These are phyloP conservation scores for Triticum dicoccoides DNA, from an alignment of 176 grass and related monocot genomes.

Conservation along the genomic window DNA sequence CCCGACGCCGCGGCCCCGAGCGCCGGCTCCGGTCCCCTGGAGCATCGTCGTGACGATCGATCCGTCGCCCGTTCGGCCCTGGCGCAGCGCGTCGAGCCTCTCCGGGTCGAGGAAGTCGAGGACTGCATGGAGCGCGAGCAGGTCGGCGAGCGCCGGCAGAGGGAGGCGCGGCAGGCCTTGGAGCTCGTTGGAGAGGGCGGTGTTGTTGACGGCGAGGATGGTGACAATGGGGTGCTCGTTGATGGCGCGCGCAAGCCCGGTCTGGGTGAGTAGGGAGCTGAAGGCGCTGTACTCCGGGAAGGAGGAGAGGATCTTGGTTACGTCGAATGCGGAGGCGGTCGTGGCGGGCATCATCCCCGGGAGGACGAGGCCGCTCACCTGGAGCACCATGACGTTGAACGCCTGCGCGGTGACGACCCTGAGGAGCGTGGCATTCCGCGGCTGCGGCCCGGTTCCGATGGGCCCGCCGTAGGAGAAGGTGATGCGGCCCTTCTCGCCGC, in stretches of 20 bases:
- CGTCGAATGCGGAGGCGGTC: slow-evolving; percentile 30
- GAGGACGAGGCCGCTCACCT: slow-evolving; percentile 6
- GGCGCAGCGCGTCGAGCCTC: slow-evolving; percentile 25
- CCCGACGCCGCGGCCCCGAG: slow-evolving; percentile 18
- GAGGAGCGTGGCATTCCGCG: not conserved
- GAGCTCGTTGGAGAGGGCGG: slow-evolving; percentile 12
- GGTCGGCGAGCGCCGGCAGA: slow-evolving; percentile 8
- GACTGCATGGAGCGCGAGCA: slow-evolving; percentile 60
- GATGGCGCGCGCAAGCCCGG: slow-evolving; percentile 46
- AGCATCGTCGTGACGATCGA: slow-evolving; percentile 60
- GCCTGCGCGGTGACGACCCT: not conserved
- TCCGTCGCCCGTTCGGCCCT: slow-evolving; percentile 12
- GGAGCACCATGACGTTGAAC: slow-evolving; percentile 8
- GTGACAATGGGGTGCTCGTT: slow-evolving; percentile 45
- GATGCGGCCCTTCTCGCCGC: not conserved
- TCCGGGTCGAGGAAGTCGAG: slow-evolving; percentile 56
- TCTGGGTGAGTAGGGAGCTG: slow-evolving; percentile 41
- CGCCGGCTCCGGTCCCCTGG: slow-evolving; percentile 29
- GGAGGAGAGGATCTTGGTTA: slow-evolving; percentile 38
- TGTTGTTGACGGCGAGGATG: slow-evolving; percentile 55
- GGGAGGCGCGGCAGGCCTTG: not conserved
- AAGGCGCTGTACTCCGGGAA: slow-evolving; percentile 44
- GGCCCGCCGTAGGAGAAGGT: not conserved
- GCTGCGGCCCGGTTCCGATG: not conserved
- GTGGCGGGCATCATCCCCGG: not conserved